Percentiles rank a stretch among this genome's conserved stretches.
Evolutionary conservation across 805 yeast species (phyloP).

Genomic region (Scheffersomyces spartinae): DNA sequence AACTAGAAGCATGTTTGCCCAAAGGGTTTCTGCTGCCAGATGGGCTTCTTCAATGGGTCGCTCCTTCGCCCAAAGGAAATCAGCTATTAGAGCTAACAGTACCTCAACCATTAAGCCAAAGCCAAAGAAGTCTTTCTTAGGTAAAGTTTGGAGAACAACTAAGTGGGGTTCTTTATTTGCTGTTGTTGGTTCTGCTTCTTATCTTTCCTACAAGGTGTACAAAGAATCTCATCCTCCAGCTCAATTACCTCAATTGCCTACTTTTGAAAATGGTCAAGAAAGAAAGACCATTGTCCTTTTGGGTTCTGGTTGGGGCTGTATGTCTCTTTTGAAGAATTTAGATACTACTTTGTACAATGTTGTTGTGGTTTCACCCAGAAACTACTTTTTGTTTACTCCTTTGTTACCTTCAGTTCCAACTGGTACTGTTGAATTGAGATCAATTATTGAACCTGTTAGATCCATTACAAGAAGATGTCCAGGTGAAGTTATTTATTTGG

Average conservation of each 20-base stretch:
- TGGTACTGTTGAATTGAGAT: slow-evolving; percentile 81
- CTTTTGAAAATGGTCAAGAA: slow-evolving; percentile 42
- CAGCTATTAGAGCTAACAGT: too few relatives aligned
- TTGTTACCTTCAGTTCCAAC: slow-evolving; percentile 90
- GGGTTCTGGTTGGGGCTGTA: slow-evolving; percentile 95
- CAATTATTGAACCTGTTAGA: slow-evolving; percentile 90
- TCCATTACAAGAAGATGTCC: slow-evolving; percentile 68
- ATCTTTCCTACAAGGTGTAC: slow-evolving; percentile 52
- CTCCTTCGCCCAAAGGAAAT: too few relatives aligned
- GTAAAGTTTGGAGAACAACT: too few relatives aligned
- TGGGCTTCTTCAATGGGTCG: too few relatives aligned
- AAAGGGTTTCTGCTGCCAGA: too few relatives aligned
- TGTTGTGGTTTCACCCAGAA: slow-evolving; percentile 84
- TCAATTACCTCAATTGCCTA: slow-evolving; percentile 50
- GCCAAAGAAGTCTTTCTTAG: too few relatives aligned
- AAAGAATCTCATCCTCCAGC: slow-evolving; percentile 49
- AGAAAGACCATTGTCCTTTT: slow-evolving; percentile 68
- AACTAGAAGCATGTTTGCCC: too few relatives aligned
- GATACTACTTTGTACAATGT: slow-evolving; percentile 86
- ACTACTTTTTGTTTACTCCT: slow-evolving; percentile 94
- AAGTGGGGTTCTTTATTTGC: too few relatives aligned
- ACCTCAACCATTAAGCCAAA: too few relatives aligned
- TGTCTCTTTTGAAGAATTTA: slow-evolving; percentile 70
- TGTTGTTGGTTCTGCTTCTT: too few relatives aligned
- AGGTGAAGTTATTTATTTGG: slow-evolving; percentile 73